These are phyloP conservation scores for Mucor saturninus DNA, from an alignment of 371 early-diverging fungal genomes.

Conservation along the genomic window DNA sequence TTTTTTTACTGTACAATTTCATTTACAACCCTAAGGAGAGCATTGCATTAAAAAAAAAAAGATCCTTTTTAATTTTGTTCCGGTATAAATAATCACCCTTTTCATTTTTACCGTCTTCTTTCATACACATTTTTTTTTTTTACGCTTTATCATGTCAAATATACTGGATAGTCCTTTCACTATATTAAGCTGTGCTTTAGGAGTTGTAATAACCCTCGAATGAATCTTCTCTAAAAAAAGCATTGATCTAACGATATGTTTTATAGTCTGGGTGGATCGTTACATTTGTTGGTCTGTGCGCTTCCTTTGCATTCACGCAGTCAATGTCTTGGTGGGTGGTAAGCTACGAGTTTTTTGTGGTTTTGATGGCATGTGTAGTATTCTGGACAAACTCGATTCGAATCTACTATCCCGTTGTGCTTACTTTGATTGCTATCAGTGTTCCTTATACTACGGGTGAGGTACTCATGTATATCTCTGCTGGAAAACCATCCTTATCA, in stretches of 20 bases:
- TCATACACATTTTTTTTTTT: conserved; percentile 1
- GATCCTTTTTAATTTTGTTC: not conserved
- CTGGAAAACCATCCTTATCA: conserved; percentile 21
- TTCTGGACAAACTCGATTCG: conserved; percentile 29
- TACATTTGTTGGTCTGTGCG: conserved; percentile 45
- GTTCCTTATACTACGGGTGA: conserved; percentile 41
- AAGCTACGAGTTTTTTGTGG: conserved; percentile 29
- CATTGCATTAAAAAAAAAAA: not conserved
- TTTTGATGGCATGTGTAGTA: conserved; percentile 30
- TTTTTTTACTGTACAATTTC: conserved; percentile 6
- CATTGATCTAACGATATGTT: not conserved
- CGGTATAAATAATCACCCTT: not conserved
- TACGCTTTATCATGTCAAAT: conserved; percentile 7
- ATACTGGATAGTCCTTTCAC: conserved; percentile 17
- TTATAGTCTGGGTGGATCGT: conserved; percentile 46
- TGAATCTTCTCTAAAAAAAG: not conserved
- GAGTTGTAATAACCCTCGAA: conserved; percentile 15
- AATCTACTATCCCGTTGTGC: conserved; percentile 35
- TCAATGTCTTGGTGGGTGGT: conserved; percentile 46
- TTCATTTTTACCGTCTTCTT: conserved; percentile 1
- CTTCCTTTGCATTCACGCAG: conserved; percentile 22
- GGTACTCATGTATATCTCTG: conserved; percentile 26
- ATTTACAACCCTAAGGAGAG: conserved; percentile 13
- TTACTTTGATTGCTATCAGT: conserved; percentile 39
- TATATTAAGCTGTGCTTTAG: conserved; percentile 17